Evolutionary conservation across 2,329 filamentous ascomycete genomes (phyloP), one percentile per base, ranked within the genome.

Genomic region (Metarhizium brunneum): DNA sequence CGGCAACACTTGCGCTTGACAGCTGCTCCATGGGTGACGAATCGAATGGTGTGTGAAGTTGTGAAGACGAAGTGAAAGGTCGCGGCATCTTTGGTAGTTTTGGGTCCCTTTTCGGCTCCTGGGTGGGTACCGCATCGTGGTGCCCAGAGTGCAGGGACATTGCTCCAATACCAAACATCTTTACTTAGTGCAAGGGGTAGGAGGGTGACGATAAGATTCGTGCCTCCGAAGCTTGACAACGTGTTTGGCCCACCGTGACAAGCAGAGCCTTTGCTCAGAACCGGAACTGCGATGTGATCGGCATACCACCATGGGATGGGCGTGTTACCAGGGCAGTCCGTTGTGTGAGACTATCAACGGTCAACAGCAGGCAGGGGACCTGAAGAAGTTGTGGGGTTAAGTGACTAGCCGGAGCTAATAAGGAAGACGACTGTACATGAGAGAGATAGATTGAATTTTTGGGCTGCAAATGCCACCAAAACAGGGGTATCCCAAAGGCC

Each of bases 1-100:
- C 76, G 57, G 70, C 64, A 50, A 73, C 40, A 35, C 52, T 56
- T 11, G 55, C 55, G 36, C 52, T 57, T 50, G 58, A 60, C 25
- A 61, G 56, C 36, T 57, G 55, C 42, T 60, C 56, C 52, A 59
- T 67, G 62, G 54, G 59, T 53, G 54, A 49, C 35, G 42, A 47
- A 35, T 50, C 35, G 52, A 57, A 52, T 36, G 59, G 55, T 43
- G 56, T 54, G 55, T 52, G 52, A 54, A 47, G 40, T 52, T 48
- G 47, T 42, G 56, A 47, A 50, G 48, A 53, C 42, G 58, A 50
- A 54, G 47, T 16, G 30, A 47, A 54, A n/a, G 54, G 52, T 49
- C 47, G 55, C 43, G 57, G 53, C 48, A 42, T 54, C 29, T 55
- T 54, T 48, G 45, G 5, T 30, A 30, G 25, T 48, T 48, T 48